Percentiles rank a stretch among this genome's conserved stretches.
Conservation (phyloP, 2,329 filamentous ascomycete genomes). For the Teratosphaeria nubilosa region DNA sequence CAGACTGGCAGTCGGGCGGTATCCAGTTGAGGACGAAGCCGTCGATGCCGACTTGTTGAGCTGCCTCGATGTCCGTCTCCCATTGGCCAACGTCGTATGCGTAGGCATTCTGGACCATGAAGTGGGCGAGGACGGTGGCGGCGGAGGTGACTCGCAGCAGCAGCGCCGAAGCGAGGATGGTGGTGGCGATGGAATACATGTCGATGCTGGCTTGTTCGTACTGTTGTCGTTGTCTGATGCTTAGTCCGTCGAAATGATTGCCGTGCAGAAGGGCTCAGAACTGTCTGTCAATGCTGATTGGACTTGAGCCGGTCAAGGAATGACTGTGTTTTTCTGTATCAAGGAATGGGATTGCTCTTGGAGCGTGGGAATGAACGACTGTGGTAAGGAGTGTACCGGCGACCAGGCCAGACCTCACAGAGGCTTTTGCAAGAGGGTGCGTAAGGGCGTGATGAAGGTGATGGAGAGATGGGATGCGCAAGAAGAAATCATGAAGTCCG, state of each 20-base stretch:
- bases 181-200: slow-evolving; percentile 6
- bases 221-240: not conserved
- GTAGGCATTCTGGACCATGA: slow-evolving; percentile 28
- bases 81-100: slow-evolving; percentile 25
- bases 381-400: slow-evolving; percentile 16
- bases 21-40: slow-evolving; percentile 30
- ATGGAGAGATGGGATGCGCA: slow-evolving; percentile 5
- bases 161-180: slow-evolving; percentile 13
- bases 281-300: not conserved
- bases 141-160: slow-evolving; percentile 18
- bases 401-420: slow-evolving; percentile 20
- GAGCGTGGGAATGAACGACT: slow-evolving; percentile 14
- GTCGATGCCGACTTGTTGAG: slow-evolving; percentile 27
- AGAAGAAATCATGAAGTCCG: not conserved
- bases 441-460: not conserved
- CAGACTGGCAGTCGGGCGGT: slow-evolving; percentile 24
- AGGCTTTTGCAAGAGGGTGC: slow-evolving; percentile 10
- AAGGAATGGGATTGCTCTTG: slow-evolving; percentile 15
- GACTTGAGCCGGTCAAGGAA: slow-evolving; percentile 1
- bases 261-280: not conserved
- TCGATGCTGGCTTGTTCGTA: not conserved
- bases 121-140: slow-evolving; percentile 26
- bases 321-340: slow-evolving; percentile 3
- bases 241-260: not conserved
- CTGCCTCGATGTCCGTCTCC: slow-evolving; percentile 24